Percentiles rank a stretch among this genome's conserved stretches.
These are phyloP conservation scores for Rhizophlyctis rosea DNA, from an alignment of 192 early-diverging fungal genomes.

Conservation along the genomic window DNA sequence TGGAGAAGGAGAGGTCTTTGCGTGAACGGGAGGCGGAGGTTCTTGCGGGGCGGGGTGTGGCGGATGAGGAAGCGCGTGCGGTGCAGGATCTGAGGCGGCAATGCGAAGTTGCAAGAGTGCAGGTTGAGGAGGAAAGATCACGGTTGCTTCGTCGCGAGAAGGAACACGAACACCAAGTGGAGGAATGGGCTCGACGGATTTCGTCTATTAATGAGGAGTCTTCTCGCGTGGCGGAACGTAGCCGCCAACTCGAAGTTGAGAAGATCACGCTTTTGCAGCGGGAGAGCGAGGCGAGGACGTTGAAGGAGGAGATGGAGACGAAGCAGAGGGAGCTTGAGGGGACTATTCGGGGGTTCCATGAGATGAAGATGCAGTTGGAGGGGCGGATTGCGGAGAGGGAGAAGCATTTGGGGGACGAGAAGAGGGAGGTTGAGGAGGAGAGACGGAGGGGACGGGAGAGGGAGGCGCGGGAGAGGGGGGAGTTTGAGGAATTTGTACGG, in stretches of 20 bases:
- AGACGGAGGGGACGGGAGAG: not conserved
- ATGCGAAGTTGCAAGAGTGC: not conserved
- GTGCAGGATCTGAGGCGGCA: constrained; percentile 2
- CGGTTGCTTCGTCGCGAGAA: not conserved
- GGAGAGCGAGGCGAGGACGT: not conserved
- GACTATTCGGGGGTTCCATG: not conserved
- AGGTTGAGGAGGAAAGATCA: not conserved
- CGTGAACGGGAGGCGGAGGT: not conserved
- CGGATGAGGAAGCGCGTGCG: not conserved
- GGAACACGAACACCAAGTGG: not conserved
- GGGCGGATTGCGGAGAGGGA: not conserved
- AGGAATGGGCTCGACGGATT: not conserved
- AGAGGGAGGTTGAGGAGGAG: not conserved
- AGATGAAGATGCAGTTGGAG: constrained; percentile 1
- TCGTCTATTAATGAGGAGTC: not conserved
- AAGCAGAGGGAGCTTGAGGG: constrained; percentile 6
- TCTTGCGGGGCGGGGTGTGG: not conserved
- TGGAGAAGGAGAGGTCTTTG: constrained; percentile 3
- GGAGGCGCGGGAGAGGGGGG: not conserved
- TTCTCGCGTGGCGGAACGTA: not conserved
- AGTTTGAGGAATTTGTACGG: not conserved
- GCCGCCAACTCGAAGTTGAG: not conserved
- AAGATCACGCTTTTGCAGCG: not conserved
- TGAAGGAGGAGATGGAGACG: not conserved
- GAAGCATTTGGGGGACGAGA: not conserved